Base-by-base conservation (phyloP, 441 rosid genomes). In the Melastoma candidum region DNA sequence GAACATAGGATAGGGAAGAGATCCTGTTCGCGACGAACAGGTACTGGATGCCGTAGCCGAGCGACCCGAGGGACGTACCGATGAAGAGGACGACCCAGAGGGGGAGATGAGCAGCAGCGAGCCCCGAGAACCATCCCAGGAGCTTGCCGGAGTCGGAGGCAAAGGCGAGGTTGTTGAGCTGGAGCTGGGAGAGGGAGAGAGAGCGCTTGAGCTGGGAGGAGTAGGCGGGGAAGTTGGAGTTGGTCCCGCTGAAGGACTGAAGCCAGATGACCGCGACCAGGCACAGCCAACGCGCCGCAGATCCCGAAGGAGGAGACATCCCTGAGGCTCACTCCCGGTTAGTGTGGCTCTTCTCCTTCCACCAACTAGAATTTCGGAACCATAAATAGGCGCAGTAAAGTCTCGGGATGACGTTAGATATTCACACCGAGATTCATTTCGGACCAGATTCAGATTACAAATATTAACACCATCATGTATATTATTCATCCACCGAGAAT, bases 11-110 rank as follows among this genome's bases (percentile, higher is more conserved):
- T n/a, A 74, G 51, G 2, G 49, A 43, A 8, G 45, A 14, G 46
- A 49, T 11, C n/a, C 47, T 54, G 13, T 52, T 11, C 14, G 55
- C 55, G 44, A 70, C 55, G 63, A 14, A 46, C 46, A 70, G 63
- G 32, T 62, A 67, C 52, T 68, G 75, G 14, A 63, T 46, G 43
- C 75, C 78, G 58, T 70, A 64, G 10, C 73, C 78, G 7, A 68
- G 24, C 3, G 54, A 47, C 46, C 78, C 70, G 1, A 67, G 36
- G 6, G 49, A 44, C 22, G 71, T 55, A 4, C 70, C 73, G 25
- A 67, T 36, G 5, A 65, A 24, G 22, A 70, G 51, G 58, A 64
- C 64, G 27, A 62, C 47, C 44, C 54, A 68, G 12, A 59, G 49
- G n/a, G 73, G 66, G 48, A 74, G 47, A 46, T 51, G 14, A 9